phyloP scores from a whole-genome alignment of 768 basidiomycete species.

The Lanmaoa rubissima region DNA sequence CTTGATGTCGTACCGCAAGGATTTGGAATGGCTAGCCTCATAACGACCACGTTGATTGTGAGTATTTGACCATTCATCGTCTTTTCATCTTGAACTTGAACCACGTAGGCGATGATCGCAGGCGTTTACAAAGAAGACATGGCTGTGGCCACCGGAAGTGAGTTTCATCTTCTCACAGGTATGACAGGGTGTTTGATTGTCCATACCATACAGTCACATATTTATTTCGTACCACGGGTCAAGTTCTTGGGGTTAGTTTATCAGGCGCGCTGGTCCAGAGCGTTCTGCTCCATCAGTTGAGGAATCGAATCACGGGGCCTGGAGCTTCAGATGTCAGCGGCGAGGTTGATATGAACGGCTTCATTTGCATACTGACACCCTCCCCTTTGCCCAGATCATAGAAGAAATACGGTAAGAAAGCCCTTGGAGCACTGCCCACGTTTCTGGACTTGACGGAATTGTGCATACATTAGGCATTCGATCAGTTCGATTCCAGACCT shows the following conservation, averaged over 20 bases:
- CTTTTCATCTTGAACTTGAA: slow-evolving; percentile 3
- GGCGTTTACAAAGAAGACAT: slow-evolving; percentile 76
- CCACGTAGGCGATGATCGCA: slow-evolving; percentile 78
- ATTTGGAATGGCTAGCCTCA: slow-evolving; percentile 80
- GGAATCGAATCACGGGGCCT: slow-evolving; percentile 72
- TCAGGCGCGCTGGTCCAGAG: slow-evolving; percentile 83
- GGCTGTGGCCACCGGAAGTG: slow-evolving; percentile 89
- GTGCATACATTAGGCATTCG: slow-evolving; percentile 50
- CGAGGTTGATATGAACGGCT: slow-evolving; percentile 26
- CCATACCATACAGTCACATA: slow-evolving; percentile 69
- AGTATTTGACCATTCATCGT: slow-evolving; percentile 29
- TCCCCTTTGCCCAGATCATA: slow-evolving; percentile 55
- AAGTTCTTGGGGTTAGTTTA: slow-evolving; percentile 92
- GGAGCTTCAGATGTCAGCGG: slow-evolving; percentile 64
- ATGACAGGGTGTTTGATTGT: slow-evolving; percentile 8
- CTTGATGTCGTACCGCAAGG: slow-evolving; percentile 77
- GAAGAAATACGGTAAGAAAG: slow-evolving; percentile 58
- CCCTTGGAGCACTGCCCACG: slow-evolving; percentile 13
- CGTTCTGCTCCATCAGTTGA: slow-evolving; percentile 68
- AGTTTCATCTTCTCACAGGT: slow-evolving; percentile 32
- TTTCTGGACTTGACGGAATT: slow-evolving; percentile 15
- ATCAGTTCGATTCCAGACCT: slow-evolving; percentile 69
- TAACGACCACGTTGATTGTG: slow-evolving; percentile 85
- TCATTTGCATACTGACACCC: slow-evolving; percentile 17
- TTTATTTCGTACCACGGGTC: slow-evolving; percentile 90